phyloP scores from a whole-genome alignment of 148 eudicot species.

The Cornus kousa region DNA sequence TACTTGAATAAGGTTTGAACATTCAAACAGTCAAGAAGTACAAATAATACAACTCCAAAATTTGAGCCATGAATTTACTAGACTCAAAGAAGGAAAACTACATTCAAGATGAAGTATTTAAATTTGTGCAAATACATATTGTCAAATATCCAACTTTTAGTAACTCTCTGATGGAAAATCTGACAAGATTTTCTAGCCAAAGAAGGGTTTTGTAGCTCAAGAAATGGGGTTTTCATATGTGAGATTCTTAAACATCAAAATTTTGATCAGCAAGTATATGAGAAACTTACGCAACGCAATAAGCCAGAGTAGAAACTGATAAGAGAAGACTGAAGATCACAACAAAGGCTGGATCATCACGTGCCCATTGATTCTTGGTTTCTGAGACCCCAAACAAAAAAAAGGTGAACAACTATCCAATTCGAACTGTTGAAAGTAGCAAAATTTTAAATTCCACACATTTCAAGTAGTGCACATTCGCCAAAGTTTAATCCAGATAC shows the following conservation, averaged over 20 bases:
- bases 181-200: background rate
- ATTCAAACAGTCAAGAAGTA: background rate
- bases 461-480: background rate
- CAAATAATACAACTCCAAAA: background rate
- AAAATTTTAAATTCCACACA: background rate
- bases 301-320: conserved; percentile 76
- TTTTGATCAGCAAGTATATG: background rate
- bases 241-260: background rate
- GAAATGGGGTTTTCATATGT: background rate
- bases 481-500: background rate
- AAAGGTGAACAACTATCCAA: conserved; percentile 1
- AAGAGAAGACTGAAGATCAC: conserved; percentile 91
- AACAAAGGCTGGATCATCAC: conserved; percentile 99
- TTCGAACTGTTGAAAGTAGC: background rate
- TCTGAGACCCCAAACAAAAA: conserved; percentile 39
- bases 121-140: background rate
- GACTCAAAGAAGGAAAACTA: background rate
- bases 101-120: too few species aligned
- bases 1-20: background rate
- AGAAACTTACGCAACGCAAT: conserved; percentile 90
- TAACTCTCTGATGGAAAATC: background rate
- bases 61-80: background rate
- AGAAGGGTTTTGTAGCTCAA: background rate
- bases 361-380: conserved; percentile 99
- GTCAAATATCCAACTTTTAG: background rate